Conservation (phyloP, 78 protist genomes). For the Dictyostelium capitatum region DNA sequence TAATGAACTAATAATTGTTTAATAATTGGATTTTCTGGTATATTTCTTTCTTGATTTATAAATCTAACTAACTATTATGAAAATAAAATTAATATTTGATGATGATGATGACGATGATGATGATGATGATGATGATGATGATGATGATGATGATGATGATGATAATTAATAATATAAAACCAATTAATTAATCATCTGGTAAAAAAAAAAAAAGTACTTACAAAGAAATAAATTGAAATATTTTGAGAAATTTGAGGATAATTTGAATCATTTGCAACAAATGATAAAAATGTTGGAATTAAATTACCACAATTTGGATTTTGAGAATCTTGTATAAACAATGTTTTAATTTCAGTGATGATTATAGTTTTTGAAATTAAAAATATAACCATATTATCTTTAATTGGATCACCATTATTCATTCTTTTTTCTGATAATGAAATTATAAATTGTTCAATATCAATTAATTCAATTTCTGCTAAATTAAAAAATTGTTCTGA, state of each 20-base stretch:
- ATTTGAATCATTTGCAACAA: constrained; percentile 1
- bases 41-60: neutral
- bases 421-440: constrained; percentile 7
- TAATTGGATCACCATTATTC: constrained; percentile 12
- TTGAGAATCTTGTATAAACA: neutral
- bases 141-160: too few species aligned
- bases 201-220: neutral
- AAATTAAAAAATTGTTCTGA: constrained; percentile 26
- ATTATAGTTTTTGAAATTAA: constrained; percentile 1
- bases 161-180: too few species aligned
- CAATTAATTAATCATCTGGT: too few species aligned
- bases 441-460: constrained; percentile 30
- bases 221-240: constrained; percentile 12
- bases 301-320: constrained; percentile 9
- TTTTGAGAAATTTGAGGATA: neutral
- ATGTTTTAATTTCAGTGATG: neutral
- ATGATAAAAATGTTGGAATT: constrained; percentile 9
- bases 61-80: constrained; percentile 1
- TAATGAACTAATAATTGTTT: neutral
- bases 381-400: constrained; percentile 27
- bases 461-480: neutral
- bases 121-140: too few species aligned
- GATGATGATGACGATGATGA: neutral
- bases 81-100: neutral
- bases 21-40: constrained; percentile 1